A percentile compares a stretch with the other conserved stretches of the same genome.
Conservation (phyloP, 129 eudicot genomes). For the Tagetes erecta region DNA sequence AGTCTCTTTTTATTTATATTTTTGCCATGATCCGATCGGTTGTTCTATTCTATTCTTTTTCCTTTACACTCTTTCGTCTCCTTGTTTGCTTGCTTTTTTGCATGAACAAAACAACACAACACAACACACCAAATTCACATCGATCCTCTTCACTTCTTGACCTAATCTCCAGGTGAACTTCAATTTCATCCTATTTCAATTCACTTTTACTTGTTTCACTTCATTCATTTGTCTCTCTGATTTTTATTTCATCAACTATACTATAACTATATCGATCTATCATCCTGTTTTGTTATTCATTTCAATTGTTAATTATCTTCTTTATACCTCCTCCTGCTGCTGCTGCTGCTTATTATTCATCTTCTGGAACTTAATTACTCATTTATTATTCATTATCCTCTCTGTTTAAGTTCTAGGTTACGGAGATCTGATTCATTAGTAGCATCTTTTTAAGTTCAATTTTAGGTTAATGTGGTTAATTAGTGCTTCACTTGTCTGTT, state of each 20-base stretch:
- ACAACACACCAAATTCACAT: background rate
- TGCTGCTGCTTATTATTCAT: too few species aligned
- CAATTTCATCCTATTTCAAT: background rate
- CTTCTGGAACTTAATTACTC: too few species aligned
- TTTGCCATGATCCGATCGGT: too few species aligned
- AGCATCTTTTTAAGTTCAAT: background rate
- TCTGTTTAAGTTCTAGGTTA: too few species aligned
- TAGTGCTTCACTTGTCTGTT: too few species aligned
- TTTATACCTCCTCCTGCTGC: too few species aligned
- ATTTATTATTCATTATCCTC: too few species aligned
- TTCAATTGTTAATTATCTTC: too few species aligned
- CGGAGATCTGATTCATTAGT: background rate
- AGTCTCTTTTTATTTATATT: too few species aligned
- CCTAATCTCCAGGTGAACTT: conserved; percentile 23
- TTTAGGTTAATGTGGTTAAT: background rate
- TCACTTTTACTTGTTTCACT: background rate
- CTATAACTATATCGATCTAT: too few species aligned
- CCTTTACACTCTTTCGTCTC: conserved; percentile 25
- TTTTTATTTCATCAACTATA: background rate
- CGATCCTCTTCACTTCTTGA: conserved; percentile 26
- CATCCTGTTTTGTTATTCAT: too few species aligned
- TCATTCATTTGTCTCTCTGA: conserved; percentile 6
- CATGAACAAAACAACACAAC: conserved; percentile 29
- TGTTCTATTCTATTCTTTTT: too few species aligned
- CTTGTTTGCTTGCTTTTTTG: conserved; percentile 27